Percentiles rank a stretch among this genome's conserved stretches.
phyloP scores from a whole-genome alignment of 306 rosid species.

The Trifolium repens region DNA sequence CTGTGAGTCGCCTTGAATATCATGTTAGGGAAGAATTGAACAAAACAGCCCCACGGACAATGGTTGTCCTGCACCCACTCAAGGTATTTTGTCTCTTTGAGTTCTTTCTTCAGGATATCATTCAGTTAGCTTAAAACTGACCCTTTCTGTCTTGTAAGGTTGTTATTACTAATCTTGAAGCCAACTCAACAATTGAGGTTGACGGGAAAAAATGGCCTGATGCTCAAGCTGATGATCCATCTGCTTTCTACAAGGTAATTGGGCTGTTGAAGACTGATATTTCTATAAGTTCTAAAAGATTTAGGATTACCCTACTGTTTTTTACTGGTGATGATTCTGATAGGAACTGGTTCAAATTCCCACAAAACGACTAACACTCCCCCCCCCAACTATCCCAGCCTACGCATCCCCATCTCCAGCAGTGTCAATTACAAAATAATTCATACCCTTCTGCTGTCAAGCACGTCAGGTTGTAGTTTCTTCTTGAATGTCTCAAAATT shows the following conservation, averaged over 20 bases:
- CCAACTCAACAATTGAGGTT: constrained; percentile 65
- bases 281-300: not conserved
- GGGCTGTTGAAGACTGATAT: constrained; percentile 34
- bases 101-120: constrained; percentile 27
- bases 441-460: not conserved
- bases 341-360: not conserved
- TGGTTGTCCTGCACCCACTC: constrained; percentile 90
- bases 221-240: constrained; percentile 70
- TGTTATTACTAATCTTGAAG: constrained; percentile 85
- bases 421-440: not conserved
- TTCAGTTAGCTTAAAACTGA: constrained; percentile 20
- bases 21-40: constrained; percentile 95
- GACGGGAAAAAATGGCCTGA: constrained; percentile 96
- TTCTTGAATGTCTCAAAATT: not conserved
- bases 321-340: constrained; percentile 5
- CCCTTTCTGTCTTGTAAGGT: constrained; percentile 56
- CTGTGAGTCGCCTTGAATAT: constrained; percentile 84
- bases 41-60: constrained; percentile 71
- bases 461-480: not conserved
- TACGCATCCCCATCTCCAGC: not conserved
- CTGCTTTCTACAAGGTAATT: constrained; percentile 81
- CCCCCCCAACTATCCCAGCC: not conserved
- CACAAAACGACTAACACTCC: not conserved
- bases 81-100: constrained; percentile 61
- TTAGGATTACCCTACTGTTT: constrained; percentile 15